These are phyloP conservation scores for Collybiopsis luxurians DNA, from an alignment of 768 basidiomycete species.

Conservation along the genomic window DNA sequence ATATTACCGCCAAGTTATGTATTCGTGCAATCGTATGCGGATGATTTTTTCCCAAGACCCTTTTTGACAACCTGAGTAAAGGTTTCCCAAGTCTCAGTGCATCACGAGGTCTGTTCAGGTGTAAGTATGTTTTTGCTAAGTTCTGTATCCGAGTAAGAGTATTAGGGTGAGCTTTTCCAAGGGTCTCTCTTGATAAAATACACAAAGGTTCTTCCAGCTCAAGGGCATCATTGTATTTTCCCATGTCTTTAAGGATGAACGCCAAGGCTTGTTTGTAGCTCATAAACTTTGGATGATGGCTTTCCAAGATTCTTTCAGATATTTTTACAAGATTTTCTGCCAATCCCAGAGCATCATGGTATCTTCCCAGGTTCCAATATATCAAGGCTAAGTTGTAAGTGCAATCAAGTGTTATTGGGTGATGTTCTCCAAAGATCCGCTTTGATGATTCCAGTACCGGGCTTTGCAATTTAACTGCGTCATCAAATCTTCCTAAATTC, in stretches of 20 bases:
- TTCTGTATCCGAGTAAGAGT: neutral
- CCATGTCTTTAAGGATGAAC: neutral
- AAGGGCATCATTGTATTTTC: neutral
- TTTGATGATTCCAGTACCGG: neutral
- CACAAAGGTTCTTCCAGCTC: neutral
- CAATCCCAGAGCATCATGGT: neutral
- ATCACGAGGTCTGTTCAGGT: too few relatives aligned
- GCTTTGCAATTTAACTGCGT: neutral
- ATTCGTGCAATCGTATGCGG: too few relatives aligned
- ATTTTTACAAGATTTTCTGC: neutral
- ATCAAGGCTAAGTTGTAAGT: neutral
- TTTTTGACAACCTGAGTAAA: too few relatives aligned
- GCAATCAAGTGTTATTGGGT: neutral
- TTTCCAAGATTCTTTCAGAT: neutral
- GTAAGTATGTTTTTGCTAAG: too few relatives aligned
- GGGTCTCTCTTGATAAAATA: neutral
- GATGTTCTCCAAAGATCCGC: neutral
- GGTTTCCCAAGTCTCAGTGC: too few relatives aligned
- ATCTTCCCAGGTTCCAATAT: neutral
- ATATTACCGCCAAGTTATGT: too few relatives aligned
- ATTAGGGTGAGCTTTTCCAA: neutral
- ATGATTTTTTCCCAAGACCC: too few relatives aligned
- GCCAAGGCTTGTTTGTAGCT: neutral
- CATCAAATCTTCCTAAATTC: neutral
- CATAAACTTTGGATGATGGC: neutral